These are phyloP conservation scores for Colletotrichum sp. DNA, from an alignment of 2,329 filamentous ascomycete genomes.

Conservation along the genomic window DNA sequence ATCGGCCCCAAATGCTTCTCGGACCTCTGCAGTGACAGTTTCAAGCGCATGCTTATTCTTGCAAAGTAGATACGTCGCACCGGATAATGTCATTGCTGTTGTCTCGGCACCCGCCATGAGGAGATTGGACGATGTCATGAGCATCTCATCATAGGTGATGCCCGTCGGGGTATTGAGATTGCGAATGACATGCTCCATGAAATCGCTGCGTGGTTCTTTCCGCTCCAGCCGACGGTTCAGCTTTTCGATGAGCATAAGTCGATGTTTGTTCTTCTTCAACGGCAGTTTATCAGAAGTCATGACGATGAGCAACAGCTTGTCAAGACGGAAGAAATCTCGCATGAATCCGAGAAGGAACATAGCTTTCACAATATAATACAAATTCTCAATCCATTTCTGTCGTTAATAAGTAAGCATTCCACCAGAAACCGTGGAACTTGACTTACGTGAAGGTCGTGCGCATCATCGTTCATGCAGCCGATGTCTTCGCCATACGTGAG, in stretches of 20 bases:
- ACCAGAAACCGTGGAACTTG: background rate
- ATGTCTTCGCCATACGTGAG: conserved; percentile 22
- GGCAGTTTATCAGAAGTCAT: conserved; percentile 1
- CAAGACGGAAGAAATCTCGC: background rate
- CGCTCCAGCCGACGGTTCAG: background rate
- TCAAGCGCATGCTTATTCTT: background rate
- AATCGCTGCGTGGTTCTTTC: background rate
- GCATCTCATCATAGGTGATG: background rate
- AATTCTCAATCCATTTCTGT: conserved; percentile 2
- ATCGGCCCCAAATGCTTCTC: conserved; percentile 28
- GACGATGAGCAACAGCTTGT: background rate
- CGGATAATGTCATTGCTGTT: background rate
- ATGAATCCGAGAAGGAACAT: conserved; percentile 4
- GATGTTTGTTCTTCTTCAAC: background rate
- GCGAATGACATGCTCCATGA: background rate
- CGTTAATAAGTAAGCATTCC: background rate
- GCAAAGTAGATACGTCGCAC: background rate
- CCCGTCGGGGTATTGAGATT: background rate
- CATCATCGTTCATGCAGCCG: conserved; percentile 13
- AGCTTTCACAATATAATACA: conserved; percentile 1
- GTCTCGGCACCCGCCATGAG: conserved; percentile 3
- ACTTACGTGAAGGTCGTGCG: conserved; percentile 9
- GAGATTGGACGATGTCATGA: background rate
- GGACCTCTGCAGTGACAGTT: conserved; percentile 37
- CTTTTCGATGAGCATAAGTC: background rate